A percentile compares a stretch with the other conserved stretches of the same genome.
Conservation (phyloP, 2,329 filamentous ascomycete species). For the Hypoxylon sp. region DNA sequence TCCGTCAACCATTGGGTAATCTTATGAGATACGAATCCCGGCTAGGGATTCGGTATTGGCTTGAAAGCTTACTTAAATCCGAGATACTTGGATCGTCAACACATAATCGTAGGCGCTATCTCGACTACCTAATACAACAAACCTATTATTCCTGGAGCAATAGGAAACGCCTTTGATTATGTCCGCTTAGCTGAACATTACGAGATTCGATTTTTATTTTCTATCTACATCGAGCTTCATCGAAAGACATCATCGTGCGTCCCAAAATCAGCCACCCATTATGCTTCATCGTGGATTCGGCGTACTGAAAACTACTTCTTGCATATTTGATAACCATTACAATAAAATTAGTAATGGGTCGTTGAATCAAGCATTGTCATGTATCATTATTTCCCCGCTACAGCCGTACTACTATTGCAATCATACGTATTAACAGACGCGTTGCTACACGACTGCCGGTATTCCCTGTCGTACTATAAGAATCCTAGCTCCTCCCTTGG, state of each 20-base stretch:
- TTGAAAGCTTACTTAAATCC: constrained; percentile 9
- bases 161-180: constrained; percentile 1
- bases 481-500: neutral
- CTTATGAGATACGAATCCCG: constrained; percentile 13
- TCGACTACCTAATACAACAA: neutral
- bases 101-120: neutral
- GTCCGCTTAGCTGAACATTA: neutral
- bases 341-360: constrained; percentile 20
- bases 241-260: constrained; percentile 1
- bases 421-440: constrained; percentile 2
- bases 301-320: constrained; percentile 3
- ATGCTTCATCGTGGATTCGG: constrained; percentile 5
- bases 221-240: neutral
- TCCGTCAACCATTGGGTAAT: neutral
- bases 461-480: constrained; percentile 6
- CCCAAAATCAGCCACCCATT: neutral
- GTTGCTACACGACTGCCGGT: neutral
- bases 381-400: constrained; percentile 16
- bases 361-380: constrained; percentile 10
- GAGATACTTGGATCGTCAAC: constrained; percentile 6
- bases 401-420: neutral
- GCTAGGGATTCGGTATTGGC: constrained; percentile 16
- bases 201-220: neutral
- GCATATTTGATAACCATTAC: constrained; percentile 16
- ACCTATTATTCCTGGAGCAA: neutral